A percentile compares a stretch with the other conserved stretches of the same genome.
Conservation (phyloP, 257 asterid genomes). For the Salvia hispanica region DNA sequence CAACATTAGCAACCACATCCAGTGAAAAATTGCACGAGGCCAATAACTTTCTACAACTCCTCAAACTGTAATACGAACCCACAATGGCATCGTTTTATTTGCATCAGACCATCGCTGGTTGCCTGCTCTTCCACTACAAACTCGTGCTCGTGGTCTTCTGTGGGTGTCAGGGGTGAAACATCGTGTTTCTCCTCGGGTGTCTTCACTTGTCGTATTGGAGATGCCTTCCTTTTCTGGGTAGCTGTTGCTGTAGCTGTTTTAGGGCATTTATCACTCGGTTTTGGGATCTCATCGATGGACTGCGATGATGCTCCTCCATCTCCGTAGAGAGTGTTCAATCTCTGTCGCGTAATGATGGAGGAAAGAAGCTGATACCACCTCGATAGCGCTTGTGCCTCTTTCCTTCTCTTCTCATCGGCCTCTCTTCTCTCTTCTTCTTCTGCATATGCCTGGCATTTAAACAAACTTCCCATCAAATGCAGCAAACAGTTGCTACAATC, state of each 20-base stretch:
- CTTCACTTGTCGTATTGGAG: slow-evolving; percentile 34
- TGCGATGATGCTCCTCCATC: slow-evolving; percentile 44
- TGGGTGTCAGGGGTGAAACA: slow-evolving; percentile 25
- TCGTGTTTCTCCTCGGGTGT: slow-evolving; percentile 20
- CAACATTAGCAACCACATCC: background rate
- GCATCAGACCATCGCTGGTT: slow-evolving; percentile 44
- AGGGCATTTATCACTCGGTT: slow-evolving; percentile 28
- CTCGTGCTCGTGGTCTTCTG: slow-evolving; percentile 65
- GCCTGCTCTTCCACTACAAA: slow-evolving; percentile 51
- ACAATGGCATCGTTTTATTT: slow-evolving; percentile 64
- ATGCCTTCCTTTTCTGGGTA: slow-evolving; percentile 27
- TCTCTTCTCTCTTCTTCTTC: slow-evolving; percentile 88
- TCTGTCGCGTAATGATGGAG: slow-evolving; percentile 76
- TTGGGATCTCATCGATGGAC: slow-evolving; percentile 35
- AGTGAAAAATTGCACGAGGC: background rate
- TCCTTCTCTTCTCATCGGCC: slow-evolving; percentile 61
- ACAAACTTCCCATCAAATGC: slow-evolving; percentile 23
- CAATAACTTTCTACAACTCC: slow-evolving; percentile 47
- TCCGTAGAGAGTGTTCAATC: slow-evolving; percentile 65
- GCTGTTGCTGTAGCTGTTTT: slow-evolving; percentile 24
- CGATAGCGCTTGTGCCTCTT: slow-evolving; percentile 71
- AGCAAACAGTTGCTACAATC: background rate
- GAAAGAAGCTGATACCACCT: slow-evolving; percentile 99
- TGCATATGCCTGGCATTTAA: slow-evolving; percentile 60
- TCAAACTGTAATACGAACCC: slow-evolving; percentile 80